Evolutionary conservation across 768 basidiomycete species (phyloP).

Genomic region (Tylopilus subfusipes): DNA sequence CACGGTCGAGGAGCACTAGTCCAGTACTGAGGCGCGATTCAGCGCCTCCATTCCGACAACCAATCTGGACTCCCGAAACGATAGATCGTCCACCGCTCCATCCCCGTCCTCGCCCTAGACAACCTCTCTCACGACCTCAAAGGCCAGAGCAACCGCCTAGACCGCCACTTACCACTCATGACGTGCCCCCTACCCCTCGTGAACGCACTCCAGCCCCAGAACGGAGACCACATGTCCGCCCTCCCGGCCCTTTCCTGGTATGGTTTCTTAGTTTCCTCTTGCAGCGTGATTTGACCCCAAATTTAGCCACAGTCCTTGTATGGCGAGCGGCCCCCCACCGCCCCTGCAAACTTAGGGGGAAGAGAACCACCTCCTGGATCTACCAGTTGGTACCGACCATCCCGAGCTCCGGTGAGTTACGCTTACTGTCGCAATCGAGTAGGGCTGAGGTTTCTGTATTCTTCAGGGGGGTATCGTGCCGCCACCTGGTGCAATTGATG

Average conservation of each 20-base stretch:
- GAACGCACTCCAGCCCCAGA: constrained; percentile 19
- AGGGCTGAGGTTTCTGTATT: neutral
- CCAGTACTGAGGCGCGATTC: constrained; percentile 29
- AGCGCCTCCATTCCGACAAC: constrained; percentile 28
- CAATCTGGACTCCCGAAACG: constrained; percentile 20
- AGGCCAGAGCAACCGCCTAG: constrained; percentile 7
- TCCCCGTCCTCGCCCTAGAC: constrained; percentile 5
- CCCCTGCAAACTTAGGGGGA: constrained; percentile 21
- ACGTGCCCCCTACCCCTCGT: constrained; percentile 12
- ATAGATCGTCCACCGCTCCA: constrained; percentile 7
- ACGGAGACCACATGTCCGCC: constrained; percentile 21
- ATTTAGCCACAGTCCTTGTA: constrained; percentile 22
- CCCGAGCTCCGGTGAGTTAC: constrained; percentile 16
- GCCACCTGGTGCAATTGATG: constrained; percentile 26
- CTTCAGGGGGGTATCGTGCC: constrained; percentile 21
- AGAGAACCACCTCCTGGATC: constrained; percentile 14
- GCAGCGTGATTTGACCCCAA: constrained; percentile 1
- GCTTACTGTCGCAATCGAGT: neutral
- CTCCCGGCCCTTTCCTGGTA: constrained; percentile 24
- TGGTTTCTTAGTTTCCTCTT: neutral
- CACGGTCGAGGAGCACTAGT: constrained; percentile 41
- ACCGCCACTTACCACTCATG: neutral
- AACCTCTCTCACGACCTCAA: constrained; percentile 6
- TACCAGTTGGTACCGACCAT: constrained; percentile 25
- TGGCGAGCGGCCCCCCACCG: constrained; percentile 22